Percentiles rank a stretch among this genome's conserved stretches.
These are phyloP conservation scores for Colletotrichum higginsianum DNA, from an alignment of 2,329 filamentous ascomycete species.

Conservation along the genomic window DNA sequence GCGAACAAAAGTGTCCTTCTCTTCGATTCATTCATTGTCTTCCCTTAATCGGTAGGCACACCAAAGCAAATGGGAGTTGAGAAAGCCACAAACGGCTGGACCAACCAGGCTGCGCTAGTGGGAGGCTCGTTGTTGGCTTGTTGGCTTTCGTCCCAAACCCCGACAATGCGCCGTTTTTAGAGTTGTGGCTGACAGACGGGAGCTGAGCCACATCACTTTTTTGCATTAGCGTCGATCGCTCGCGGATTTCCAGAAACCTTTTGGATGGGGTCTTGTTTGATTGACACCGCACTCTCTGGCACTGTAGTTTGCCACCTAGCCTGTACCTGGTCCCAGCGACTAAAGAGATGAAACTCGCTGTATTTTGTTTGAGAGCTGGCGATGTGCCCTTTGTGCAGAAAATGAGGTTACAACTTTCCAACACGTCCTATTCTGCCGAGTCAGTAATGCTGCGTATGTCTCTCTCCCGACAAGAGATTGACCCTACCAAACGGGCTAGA, in stretches of 20 bases:
- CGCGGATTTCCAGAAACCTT: conserved; percentile 30
- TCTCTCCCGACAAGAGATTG: conserved; percentile 9
- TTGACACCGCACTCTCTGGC: conserved; percentile 9
- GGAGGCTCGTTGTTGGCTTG: conserved; percentile 3
- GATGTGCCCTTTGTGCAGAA: neutral
- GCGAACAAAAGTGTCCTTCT: no score
- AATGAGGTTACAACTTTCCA: neutral
- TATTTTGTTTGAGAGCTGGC: conserved; percentile 3
- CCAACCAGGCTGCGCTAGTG: neutral
- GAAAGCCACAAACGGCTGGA: conserved; percentile 3
- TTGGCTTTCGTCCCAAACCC: conserved; percentile 21
- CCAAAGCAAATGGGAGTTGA: no score
- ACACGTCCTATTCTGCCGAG: neutral
- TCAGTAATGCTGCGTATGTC: neutral
- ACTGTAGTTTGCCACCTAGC: no score
- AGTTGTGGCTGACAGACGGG: conserved; percentile 42
- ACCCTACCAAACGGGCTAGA: conserved; percentile 14
- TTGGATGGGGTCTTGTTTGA: conserved; percentile 22
- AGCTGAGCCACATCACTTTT: conserved; percentile 37
- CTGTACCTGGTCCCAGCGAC: neutral
- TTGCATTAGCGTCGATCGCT: conserved; percentile 41
- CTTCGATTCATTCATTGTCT: neutral
- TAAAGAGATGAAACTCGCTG: conserved; percentile 27
- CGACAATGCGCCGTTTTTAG: conserved; percentile 40
- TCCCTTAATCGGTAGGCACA: no score